Conservation (phyloP, 441 rosid species). For the Erodium chrysanthum region DNA sequence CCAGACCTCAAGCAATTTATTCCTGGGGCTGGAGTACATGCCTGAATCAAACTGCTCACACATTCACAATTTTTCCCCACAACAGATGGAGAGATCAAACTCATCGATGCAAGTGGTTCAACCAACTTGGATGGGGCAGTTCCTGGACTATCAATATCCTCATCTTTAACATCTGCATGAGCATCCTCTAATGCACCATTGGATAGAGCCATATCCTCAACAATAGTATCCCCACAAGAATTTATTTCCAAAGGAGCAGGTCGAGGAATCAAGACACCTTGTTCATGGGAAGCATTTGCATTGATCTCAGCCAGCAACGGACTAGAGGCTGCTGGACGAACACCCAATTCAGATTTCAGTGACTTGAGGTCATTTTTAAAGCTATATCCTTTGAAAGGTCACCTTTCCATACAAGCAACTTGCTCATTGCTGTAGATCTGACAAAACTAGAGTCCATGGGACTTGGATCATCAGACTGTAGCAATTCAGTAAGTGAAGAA, state of each 20-base stretch:
- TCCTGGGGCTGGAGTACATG: constrained; percentile 18
- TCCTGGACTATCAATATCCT: constrained; percentile 56
- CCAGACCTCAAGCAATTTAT: constrained; percentile 18
- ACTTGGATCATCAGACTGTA: constrained; percentile 53
- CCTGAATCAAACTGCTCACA: constrained; percentile 25
- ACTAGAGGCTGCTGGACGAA: constrained; percentile 27
- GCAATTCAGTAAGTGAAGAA: constrained; percentile 50
- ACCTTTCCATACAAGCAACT: constrained; percentile 53
- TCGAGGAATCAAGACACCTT: constrained; percentile 21
- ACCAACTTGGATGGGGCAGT: constrained; percentile 54
- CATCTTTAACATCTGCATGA: constrained; percentile 34
- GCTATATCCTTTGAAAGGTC: constrained; percentile 59
- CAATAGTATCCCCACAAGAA: constrained; percentile 30
- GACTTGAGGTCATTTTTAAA: constrained; percentile 65
- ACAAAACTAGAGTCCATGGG: constrained; percentile 48
- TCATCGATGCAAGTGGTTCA: constrained; percentile 27
- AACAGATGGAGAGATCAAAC: constrained; percentile 25
- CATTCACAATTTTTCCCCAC: constrained; percentile 20
- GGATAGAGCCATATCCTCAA: constrained; percentile 27
- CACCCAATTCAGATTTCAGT: constrained; percentile 36
- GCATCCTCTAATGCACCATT: constrained; percentile 31
- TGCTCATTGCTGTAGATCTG: constrained; percentile 44
- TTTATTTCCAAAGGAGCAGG: constrained; percentile 41
- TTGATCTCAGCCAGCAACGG: constrained; percentile 25
- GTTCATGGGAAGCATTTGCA: constrained; percentile 29